These are phyloP conservation scores for Amylocarpus encephaloides DNA, from an alignment of 2,329 filamentous ascomycete genomes.

Conservation along the genomic window DNA sequence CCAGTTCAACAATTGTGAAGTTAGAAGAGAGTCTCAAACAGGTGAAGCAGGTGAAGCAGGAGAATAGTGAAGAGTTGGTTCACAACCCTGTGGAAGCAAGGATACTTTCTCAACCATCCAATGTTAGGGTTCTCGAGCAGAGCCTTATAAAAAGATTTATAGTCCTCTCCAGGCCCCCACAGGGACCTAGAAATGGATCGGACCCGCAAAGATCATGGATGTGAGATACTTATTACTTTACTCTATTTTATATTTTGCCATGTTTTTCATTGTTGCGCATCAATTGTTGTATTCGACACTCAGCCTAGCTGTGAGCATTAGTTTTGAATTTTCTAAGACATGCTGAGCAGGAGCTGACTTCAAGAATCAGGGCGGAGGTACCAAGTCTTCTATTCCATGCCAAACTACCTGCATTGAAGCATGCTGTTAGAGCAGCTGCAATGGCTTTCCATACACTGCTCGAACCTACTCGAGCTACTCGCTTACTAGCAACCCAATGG, in stretches of 20 bases:
- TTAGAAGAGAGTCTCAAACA: background rate
- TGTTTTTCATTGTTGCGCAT: too few relatives aligned
- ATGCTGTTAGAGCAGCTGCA: background rate
- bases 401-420: background rate
- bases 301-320: too few relatives aligned
- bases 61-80: background rate
- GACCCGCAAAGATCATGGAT: background rate
- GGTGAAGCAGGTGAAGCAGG: background rate
- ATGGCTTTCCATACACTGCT: constrained; percentile 1
- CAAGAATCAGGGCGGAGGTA: background rate
- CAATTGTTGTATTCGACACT: too few relatives aligned
- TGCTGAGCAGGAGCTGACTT: too few relatives aligned
- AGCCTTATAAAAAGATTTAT: background rate
- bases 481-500: background rate
- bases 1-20: background rate
- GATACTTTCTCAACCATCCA: background rate
- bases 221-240: too few relatives aligned
- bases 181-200: background rate
- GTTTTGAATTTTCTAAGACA: too few relatives aligned
- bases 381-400: background rate
- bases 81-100: background rate
- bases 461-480: background rate
- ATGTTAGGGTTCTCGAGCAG: background rate
- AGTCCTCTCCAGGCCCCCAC: background rate
- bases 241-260: too few relatives aligned